A percentile compares a stretch with the other conserved stretches of the same genome.
These are phyloP conservation scores for Amesomyces nigricolor DNA, from an alignment of 2,329 filamentous ascomycete species.

Conservation along the genomic window DNA sequence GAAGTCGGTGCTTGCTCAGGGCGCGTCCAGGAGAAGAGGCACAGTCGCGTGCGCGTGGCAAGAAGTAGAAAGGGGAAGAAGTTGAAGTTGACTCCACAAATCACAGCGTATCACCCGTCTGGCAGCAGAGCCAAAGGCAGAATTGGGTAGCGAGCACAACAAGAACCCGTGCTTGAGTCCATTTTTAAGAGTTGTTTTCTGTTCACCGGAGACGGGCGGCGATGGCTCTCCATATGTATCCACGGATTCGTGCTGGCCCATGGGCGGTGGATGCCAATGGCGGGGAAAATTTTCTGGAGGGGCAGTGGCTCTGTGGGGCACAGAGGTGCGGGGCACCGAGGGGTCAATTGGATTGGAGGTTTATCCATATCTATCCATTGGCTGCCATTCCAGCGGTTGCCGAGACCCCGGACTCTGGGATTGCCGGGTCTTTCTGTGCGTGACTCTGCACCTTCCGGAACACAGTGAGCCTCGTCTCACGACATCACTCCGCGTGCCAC, in stretches of 20 bases:
- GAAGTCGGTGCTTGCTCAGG: constrained; percentile 10
- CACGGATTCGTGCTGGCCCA: neutral
- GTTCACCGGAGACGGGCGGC: constrained; percentile 8
- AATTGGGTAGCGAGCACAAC: neutral
- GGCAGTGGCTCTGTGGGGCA: constrained; percentile 13
- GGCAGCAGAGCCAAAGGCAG: constrained; percentile 11
- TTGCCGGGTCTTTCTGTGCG: neutral
- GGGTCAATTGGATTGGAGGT: neutral
- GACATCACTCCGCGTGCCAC: too few species aligned
- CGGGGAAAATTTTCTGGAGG: constrained; percentile 22
- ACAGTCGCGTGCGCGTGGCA: neutral
- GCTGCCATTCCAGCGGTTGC: constrained; percentile 2
- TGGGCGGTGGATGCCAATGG: constrained; percentile 1
- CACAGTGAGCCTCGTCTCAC: too few species aligned
- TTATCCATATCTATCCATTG: constrained; percentile 7
- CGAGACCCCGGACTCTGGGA: neutral
- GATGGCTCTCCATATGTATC: neutral
- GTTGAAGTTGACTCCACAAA: neutral
- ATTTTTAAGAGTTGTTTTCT: constrained; percentile 16
- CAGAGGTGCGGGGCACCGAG: constrained; percentile 1
- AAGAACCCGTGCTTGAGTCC: constrained; percentile 3
- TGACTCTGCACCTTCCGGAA: neutral
- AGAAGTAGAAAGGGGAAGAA: neutral
- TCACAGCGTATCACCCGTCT: constrained; percentile 9
- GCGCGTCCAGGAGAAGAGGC: neutral